Percentiles rank a stretch among this genome's conserved stretches.
Conservation (phyloP, 2,329 filamentous ascomycete species). For the Camillea tinctor region DNA sequence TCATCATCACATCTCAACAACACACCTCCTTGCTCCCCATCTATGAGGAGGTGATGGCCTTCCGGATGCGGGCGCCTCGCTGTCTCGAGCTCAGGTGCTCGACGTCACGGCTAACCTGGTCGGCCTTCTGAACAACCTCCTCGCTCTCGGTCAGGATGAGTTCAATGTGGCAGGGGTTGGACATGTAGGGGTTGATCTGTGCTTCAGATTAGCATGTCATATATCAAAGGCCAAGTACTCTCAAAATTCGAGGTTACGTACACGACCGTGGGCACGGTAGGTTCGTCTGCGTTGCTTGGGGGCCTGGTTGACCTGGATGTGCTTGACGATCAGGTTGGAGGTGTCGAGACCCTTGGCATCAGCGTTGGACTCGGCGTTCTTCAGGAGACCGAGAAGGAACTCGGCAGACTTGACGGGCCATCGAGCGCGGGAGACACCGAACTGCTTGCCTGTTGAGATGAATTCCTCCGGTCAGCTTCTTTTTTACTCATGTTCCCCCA, state of each 20-base stretch:
- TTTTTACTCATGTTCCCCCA: neutral
- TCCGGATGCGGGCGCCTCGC: conserved; percentile 69
- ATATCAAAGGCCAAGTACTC: too few species aligned
- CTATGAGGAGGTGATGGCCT: conserved; percentile 66
- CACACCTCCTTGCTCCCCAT: conserved; percentile 17
- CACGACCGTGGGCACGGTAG: conserved; percentile 99
- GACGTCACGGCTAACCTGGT: conserved; percentile 63
- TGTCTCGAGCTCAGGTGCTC: conserved; percentile 84
- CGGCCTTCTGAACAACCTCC: conserved; percentile 91
- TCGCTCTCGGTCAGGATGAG: conserved; percentile 97
- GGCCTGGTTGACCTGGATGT: conserved; percentile 99
- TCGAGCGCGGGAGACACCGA: conserved; percentile 95
- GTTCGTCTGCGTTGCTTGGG: conserved; percentile 99
- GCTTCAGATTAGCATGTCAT: conserved; percentile 33
- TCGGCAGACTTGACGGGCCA: conserved; percentile 99
- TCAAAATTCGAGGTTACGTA: too few species aligned
- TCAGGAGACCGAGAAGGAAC: conserved; percentile 94
- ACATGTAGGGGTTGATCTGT: conserved; percentile 99
- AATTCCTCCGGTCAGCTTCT: conserved; percentile 21
- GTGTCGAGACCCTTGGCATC: conserved; percentile 97
- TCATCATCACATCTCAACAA: conserved; percentile 30
- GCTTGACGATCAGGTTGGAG: conserved; percentile 96
- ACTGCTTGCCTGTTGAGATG: conserved; percentile 79
- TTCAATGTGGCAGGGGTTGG: conserved; percentile 99
- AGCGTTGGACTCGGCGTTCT: conserved; percentile 96